phyloP scores from a whole-genome alignment of 768 basidiomycete genomes.

The Suillus clintonianus region DNA sequence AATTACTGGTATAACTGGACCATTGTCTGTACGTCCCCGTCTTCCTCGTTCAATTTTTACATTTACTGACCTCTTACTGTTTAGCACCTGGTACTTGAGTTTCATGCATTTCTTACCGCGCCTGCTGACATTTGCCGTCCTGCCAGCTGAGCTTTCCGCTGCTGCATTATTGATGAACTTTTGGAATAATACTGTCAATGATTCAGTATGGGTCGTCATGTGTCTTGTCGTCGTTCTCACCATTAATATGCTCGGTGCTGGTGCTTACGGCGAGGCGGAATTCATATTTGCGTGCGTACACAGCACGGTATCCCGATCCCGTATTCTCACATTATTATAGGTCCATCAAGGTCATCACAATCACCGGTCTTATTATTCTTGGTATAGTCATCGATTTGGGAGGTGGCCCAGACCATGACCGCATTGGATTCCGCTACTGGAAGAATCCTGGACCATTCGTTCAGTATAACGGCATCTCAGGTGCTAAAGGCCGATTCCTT shows the following conservation, averaged over 20 bases:
- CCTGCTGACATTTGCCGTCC: conserved; percentile 4
- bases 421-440: conserved; percentile 68
- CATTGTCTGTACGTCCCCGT: conserved; percentile 17
- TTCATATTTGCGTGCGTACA: conserved; percentile 72
- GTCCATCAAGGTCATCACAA: conserved; percentile 89
- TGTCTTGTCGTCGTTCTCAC: conserved; percentile 72
- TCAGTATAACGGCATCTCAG: conserved; percentile 64
- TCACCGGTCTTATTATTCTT: conserved; percentile 70
- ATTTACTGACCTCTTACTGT: conserved; percentile 26
- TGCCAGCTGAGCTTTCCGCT: conserved; percentile 33
- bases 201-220: conserved; percentile 80
- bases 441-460: conserved; percentile 86
- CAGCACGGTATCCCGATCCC: not conserved
- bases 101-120: not conserved
- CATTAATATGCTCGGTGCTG: conserved; percentile 78
- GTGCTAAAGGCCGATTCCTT: conserved; percentile 75
- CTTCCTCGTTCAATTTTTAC: not conserved
- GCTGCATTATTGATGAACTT: conserved; percentile 76
- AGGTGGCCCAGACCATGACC: conserved; percentile 81
- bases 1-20: conserved; percentile 51
- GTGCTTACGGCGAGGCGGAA: conserved; percentile 82
- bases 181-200: conserved; percentile 59
- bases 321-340: conserved; percentile 19
- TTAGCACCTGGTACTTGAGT: not conserved
- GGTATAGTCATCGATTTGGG: conserved; percentile 82